Evolutionary conservation across 1,284 basidiomycete genomes (phyloP), one percentile per base, ranked within the genome.

Genomic region (Phlebopus sp.): DNA sequence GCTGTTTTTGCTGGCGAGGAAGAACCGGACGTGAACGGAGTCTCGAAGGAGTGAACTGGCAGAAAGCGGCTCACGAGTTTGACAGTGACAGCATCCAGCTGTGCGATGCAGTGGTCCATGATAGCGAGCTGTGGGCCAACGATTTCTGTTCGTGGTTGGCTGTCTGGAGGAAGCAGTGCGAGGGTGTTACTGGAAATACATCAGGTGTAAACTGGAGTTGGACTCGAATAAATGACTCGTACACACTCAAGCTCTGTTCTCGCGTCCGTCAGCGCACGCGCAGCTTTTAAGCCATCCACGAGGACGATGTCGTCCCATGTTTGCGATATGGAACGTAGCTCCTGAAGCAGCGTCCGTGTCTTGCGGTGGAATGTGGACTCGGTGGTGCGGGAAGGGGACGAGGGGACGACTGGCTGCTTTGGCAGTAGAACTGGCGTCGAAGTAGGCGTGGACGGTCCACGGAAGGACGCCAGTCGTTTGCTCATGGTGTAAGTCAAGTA

Each of bases 271-370:
- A 90, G 69, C 46, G 69, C 76, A 51, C 74, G 80, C 5, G 76
- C 78, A 4, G 84, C 77, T 55, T 79, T 85, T 19, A 88, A 64
- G 2, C 89, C 89, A 57, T 91, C 86, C n/a, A 82, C 59, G 13
- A 84, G 72, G 2, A 90, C 79, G 42, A 90, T 71, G 53, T 88
- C 81, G 53, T 90, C 84, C 89, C 88, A 91, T 43, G 79, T 85
- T 50, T 80, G 72, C 7, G 81, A 68, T 27, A 78, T 72, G 11
- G 71, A 63, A 4, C 77, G 76, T 17, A 90, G 59, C 53, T 90
- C 87, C 46, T 81, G 79, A 30, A 90, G 66, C 7, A 77, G 63
- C 2, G 76, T 70, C 42, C 85, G 69, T n/a, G 81, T 69, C 68
- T 79, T 87, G 19, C 88, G 79, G 59, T 90, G 88, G 60, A 79